Conservation (phyloP, 305 asterid species). For the Ajuga reptans region DNA sequence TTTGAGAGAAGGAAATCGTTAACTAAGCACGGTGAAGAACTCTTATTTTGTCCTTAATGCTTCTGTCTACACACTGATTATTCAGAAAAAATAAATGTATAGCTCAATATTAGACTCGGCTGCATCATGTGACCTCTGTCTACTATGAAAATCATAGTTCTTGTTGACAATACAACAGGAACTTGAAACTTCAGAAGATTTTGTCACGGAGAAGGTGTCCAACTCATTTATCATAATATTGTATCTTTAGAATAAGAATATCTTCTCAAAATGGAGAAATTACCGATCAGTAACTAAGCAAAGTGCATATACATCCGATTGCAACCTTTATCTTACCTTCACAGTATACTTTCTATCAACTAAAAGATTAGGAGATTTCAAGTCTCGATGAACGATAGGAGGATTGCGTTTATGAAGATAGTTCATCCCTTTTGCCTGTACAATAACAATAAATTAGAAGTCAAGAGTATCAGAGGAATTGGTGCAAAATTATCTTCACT, state of each 20-base stretch:
- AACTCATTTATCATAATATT: not conserved
- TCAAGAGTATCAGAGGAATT: not conserved
- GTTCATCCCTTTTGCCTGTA: slow-evolving; percentile 97
- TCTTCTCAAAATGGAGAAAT: slow-evolving; percentile 5
- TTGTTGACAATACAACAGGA: not conserved
- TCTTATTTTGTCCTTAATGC: not conserved
- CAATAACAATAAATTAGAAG: slow-evolving; percentile 18
- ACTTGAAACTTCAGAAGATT: slow-evolving; percentile 6
- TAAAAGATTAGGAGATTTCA: slow-evolving; percentile 94
- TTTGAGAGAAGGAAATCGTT: not conserved
- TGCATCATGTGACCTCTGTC: slow-evolving; percentile 11
- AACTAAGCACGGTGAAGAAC: not conserved
- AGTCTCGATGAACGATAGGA: slow-evolving; percentile 89
- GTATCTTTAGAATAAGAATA: not conserved
- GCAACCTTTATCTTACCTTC: slow-evolving; percentile 49
- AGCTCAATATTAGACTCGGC: not conserved
- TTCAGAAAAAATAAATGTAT: not conserved
- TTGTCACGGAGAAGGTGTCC: not conserved
- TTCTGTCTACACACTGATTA: not conserved
- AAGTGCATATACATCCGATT: slow-evolving; percentile 21
- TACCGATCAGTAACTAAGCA: slow-evolving; percentile 15
- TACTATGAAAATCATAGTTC: not conserved
- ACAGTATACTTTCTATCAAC: slow-evolving; percentile 95
- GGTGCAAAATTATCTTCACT: not conserved
- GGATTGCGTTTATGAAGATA: slow-evolving; percentile 91